Evolutionary conservation across 257 asterid species (phyloP).

Genomic region (Solanum habrochaites): DNA sequence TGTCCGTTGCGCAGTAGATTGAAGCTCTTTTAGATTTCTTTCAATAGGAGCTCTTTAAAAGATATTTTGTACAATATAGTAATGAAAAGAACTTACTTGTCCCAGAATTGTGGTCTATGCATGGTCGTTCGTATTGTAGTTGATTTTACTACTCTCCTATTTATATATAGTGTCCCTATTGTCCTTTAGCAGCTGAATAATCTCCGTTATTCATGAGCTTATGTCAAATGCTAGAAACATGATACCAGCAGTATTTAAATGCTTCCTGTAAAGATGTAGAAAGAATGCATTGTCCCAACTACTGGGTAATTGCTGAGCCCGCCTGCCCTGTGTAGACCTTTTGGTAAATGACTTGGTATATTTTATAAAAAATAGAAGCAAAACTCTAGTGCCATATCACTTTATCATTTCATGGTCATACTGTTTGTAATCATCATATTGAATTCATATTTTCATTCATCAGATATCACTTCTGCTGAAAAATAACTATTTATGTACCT

Average conservation of each 20-base stretch:
- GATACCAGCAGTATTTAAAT: not conserved
- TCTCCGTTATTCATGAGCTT: not conserved
- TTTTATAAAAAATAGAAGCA: not conserved
- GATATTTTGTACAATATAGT: not conserved
- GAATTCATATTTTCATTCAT: not conserved
- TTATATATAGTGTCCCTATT: not conserved
- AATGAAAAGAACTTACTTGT: not conserved
- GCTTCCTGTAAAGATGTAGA: not conserved
- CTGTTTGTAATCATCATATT: not conserved
- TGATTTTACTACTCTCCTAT: not conserved
- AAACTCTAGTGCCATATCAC: not conserved
- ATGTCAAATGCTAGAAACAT: not conserved
- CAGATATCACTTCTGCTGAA: not conserved
- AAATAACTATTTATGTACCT: not conserved
- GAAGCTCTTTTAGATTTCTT: not conserved
- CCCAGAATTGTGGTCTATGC: not conserved
- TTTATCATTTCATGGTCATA: not conserved
- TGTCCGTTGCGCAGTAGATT: not conserved
- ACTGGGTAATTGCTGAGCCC: not conserved
- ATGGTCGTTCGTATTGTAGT: not conserved
- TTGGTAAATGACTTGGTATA: not conserved
- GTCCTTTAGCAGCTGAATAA: not conserved
- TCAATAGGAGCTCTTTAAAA: not conserved
- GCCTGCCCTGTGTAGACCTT: not conserved
- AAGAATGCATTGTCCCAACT: not conserved